phyloP scores from a whole-genome alignment of 2,329 filamentous ascomycete species.

The Aspergillus glaucus region DNA sequence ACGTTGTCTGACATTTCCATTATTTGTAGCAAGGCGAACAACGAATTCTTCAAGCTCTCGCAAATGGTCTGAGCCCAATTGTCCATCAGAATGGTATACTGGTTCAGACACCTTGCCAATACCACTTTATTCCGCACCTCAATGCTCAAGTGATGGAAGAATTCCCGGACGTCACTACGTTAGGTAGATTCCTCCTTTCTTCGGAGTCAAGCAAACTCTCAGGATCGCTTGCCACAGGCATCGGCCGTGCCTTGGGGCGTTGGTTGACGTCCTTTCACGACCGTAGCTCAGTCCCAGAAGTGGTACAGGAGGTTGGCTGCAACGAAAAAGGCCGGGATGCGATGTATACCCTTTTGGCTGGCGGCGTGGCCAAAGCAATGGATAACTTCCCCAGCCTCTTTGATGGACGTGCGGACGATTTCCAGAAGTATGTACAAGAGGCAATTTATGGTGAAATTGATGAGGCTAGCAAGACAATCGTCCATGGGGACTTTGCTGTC shows the following conservation, averaged over 20 bases:
- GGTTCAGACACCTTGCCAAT: not conserved
- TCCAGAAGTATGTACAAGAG: not conserved
- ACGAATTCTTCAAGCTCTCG: not conserved
- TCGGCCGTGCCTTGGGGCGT: not conserved
- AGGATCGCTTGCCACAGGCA: not conserved
- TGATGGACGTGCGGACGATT: not conserved
- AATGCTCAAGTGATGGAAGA: not conserved
- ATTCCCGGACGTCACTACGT: not conserved
- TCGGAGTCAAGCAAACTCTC: not conserved
- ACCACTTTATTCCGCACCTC: not conserved
- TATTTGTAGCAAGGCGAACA: not conserved
- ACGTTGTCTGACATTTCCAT: not conserved
- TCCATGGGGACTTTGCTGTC: not conserved
- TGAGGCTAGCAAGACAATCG: not conserved
- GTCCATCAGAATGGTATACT: not conserved
- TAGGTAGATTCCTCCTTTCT: not conserved
- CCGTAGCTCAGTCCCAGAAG: not conserved
- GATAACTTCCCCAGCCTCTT: not conserved
- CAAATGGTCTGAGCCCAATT: not conserved
- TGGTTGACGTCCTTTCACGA: not conserved
- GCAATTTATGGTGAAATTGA: not conserved
- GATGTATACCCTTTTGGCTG: not conserved
- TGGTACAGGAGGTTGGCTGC: not conserved
- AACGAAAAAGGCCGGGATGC: not conserved
- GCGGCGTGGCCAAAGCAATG: not conserved